Evolutionary conservation across 163 green algal genomes (phyloP), one percentile per base, ranked within the genome.

Genomic region (Coccomyxa subellipsoidea): DNA sequence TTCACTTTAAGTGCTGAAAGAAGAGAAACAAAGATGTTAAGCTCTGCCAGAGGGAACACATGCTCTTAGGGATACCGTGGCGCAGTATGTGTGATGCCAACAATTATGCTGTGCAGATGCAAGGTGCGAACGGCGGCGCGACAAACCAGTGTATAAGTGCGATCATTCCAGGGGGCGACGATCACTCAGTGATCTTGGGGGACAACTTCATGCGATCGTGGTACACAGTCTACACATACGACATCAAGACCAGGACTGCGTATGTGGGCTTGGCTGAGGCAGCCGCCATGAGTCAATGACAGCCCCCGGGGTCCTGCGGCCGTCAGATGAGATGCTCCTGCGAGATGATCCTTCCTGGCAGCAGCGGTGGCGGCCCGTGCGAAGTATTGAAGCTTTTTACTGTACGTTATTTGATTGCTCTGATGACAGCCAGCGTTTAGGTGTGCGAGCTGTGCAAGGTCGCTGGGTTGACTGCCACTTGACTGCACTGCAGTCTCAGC

Each of bases 131-230:
- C 0, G 70, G 70, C 8, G 70, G 70, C 10, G 23, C 70, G 12
- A 77, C 32, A 15, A 31, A 27, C 10, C 31, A 39, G 29, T 82
- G 79, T 59, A 82, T 82, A 6, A 76, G 39, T 38, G 79, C 36
- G 18, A 82, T 82, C 66, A 82, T 82, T 53, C 79, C 79, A 35
- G 79, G 79, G 31, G 79, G 79, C 7, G 79, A 82, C 37, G 27
- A 34, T n/a, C 29, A 66, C 37, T 66, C 59, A 7, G 72, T 82
- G 25, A 82, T 82, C 27, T 59, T 82, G 79, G 79, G 79, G 31
- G 59, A 82, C 66, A 82, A 82, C 79, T 82, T 82, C 54, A 71
- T 82, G 79, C 59, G 79, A 12, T 31, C 54, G 1, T 82, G 79
- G 78, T 82, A 69, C 76, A 80, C 76, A 32, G 37, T 80, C 31